phyloP scores from a whole-genome alignment of 164 flowering plant genomes.

The Liquidambar formosana region DNA sequence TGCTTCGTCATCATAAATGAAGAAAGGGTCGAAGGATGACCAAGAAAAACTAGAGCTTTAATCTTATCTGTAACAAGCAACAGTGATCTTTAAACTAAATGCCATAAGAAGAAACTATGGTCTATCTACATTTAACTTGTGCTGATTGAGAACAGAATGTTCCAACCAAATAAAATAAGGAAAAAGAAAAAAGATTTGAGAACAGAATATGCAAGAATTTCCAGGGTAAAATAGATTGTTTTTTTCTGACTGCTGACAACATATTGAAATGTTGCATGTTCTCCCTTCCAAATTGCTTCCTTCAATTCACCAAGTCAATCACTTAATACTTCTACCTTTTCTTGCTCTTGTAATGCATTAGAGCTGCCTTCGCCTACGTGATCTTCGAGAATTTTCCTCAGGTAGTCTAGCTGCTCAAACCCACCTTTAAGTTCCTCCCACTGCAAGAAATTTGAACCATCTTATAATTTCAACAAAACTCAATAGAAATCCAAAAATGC shows the following conservation, averaged over 20 bases:
- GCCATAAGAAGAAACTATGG: too few relatives aligned
- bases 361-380: constrained; percentile 11
- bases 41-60: too few relatives aligned
- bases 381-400: constrained; percentile 64
- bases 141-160: neutral
- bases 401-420: constrained; percentile 73
- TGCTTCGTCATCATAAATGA: too few relatives aligned
- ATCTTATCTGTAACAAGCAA: too few relatives aligned
- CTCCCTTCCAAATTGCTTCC: neutral
- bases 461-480: too few relatives aligned
- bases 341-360: constrained; percentile 1
- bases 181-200: too few relatives aligned
- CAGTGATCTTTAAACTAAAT: too few relatives aligned
- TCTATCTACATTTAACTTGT: neutral
- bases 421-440: constrained; percentile 91
- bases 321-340: neutral
- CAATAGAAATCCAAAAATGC: too few relatives aligned
- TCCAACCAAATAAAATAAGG: too few relatives aligned
- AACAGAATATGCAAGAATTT: neutral
- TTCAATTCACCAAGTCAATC: neutral
- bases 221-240: neutral
- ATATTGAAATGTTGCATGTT: neutral
- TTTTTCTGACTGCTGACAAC: neutral
- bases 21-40: too few relatives aligned
- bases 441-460: constrained; percentile 37